Evolutionary conservation across 2,329 filamentous ascomycete species (phyloP).

Genomic region (Lecanicillium sp.): DNA sequence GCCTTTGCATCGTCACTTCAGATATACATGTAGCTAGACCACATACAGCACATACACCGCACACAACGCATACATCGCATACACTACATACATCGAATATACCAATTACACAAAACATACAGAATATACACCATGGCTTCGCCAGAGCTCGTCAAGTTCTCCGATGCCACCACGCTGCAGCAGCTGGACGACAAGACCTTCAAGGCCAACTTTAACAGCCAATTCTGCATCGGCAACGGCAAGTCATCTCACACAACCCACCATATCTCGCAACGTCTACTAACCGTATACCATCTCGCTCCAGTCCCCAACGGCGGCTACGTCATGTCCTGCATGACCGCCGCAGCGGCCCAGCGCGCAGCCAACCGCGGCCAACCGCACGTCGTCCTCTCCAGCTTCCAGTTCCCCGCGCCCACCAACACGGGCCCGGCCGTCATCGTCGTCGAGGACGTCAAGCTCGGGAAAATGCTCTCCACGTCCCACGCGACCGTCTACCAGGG

Average conservation of each 20-base stretch:
- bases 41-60: too few species aligned
- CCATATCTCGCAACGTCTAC: not conserved
- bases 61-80: too few species aligned
- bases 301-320: slow-evolving; percentile 38
- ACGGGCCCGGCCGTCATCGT: slow-evolving; percentile 27
- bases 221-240: slow-evolving; percentile 23
- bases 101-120: not conserved
- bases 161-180: slow-evolving; percentile 19
- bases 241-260: not conserved
- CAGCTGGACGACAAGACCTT: slow-evolving; percentile 23
- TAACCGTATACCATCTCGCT: not conserved
- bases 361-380: slow-evolving; percentile 28
- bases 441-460: slow-evolving; percentile 32
- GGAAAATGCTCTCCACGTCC: slow-evolving; percentile 28
- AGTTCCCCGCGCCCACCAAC: slow-evolving; percentile 30
- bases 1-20: too few species aligned
- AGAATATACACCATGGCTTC: not conserved
- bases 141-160: slow-evolving; percentile 8
- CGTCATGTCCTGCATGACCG: slow-evolving; percentile 29
- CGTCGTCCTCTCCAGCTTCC: slow-evolving; percentile 29
- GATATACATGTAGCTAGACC: too few species aligned
- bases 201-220: slow-evolving; percentile 17
- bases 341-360: slow-evolving; percentile 23
- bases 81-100: too few species aligned
- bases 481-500: slow-evolving; percentile 33